A percentile compares a stretch with the other conserved stretches of the same genome.
Conservation (phyloP, 495 filamentous ascomycete species). For the Aspergillus sclerotioniger region DNA sequence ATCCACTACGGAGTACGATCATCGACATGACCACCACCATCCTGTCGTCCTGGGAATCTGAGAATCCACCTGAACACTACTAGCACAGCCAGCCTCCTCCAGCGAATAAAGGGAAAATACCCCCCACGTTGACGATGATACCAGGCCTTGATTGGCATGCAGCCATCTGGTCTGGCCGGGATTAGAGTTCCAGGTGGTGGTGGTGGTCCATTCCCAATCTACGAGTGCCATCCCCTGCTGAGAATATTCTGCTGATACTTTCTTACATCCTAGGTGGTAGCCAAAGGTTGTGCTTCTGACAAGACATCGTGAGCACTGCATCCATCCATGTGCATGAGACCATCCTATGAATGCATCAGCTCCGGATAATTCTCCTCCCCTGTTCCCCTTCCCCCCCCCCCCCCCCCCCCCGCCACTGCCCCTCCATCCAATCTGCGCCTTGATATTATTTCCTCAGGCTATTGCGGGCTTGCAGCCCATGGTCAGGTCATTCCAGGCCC, state of each 20-base stretch:
- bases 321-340: no score
- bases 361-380: background rate
- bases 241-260: background rate
- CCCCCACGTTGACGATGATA: background rate
- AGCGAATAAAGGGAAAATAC: background rate
- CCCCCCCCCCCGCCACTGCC: no score
- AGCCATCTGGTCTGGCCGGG: background rate
- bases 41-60: no score
- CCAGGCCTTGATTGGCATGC: conserved; percentile 2
- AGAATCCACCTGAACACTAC: background rate
- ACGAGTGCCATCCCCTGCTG: background rate
- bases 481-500: conserved; percentile 2
- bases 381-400: background rate
- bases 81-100: background rate
- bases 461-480: background rate
- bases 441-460: background rate
- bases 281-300: no score
- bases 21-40: background rate
- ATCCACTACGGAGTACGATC: background rate
- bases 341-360: background rate
- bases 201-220: no score
- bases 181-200: background rate
- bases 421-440: background rate
- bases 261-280: no score
- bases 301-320: no score